Base-by-base conservation (phyloP, 129 eudicot genomes). In the Tagetes erecta region DNA sequence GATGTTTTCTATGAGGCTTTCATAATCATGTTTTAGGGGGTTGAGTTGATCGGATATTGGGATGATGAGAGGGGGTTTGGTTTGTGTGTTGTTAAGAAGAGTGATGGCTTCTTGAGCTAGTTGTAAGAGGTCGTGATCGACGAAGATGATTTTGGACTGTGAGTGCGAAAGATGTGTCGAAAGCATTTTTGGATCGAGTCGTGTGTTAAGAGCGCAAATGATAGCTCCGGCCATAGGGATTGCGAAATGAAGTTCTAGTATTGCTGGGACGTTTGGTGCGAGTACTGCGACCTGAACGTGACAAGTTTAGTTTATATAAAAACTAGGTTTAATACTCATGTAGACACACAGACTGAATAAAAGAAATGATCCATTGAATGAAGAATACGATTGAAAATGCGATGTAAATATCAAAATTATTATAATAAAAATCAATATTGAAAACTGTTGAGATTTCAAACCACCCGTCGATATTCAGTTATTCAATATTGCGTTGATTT, bases 191-290 rank as follows among this genome's bases (percentile, higher is more conserved):
- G 64, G 64, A 8, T 57, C 64, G 13, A 31, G 64, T 0, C 65
- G 65, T 3, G 65, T 59, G 65, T 59, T 59, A 33, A 59, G 65
- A 9, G 41, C 6, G 20, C 65, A 59, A 11, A 59, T 59, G 65
- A 59, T 59, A 14, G 65, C 65, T 33, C 65, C 65, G 2, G 65
- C 41, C 65, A 59, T 59, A 34, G 65, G 65, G 34, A 59, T 41
- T 33, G 65, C 65, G 3, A 59, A 59, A 34, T 59, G 65, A 4
- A 9, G 65, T 59, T 59, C 65, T 34, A 59, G 65, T 41, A 59
- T 59, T 33, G 20, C 65, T 2, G 65, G 65, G 65, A 33, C 7
- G 41, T 59, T 59, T 34, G 65, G 65, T 33, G 65, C 65, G 3
- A 59, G 65, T 59, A 59, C 4, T 3, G 41, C 65, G 10, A 59